Conservation (phyloP, 176 grass and related monocot genomes). For the Cenchrus americanus region DNA sequence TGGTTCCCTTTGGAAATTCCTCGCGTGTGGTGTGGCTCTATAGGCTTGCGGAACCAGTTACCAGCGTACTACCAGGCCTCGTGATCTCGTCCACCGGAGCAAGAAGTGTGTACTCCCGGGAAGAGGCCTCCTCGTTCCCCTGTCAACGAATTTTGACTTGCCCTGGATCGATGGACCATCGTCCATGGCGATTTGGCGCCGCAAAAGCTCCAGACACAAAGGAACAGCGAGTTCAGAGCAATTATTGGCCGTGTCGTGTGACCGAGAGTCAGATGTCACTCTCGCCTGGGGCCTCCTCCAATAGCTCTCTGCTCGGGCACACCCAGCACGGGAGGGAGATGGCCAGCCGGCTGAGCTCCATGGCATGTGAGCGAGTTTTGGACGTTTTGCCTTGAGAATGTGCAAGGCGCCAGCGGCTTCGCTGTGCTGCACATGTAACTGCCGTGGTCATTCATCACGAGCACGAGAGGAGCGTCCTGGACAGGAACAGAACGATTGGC, state of each 20-base stretch:
- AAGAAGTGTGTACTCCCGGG: no score
- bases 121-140: background rate
- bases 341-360: background rate
- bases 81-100: no score
- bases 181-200: background rate
- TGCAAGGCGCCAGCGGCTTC: conserved; percentile 18
- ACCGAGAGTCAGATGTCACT: background rate
- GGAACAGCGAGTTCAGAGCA: conserved; percentile 32
- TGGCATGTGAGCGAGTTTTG: conserved; percentile 37
- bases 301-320: background rate
- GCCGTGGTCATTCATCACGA: conserved; percentile 19
- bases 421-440: conserved; percentile 28
- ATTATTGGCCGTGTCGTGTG: background rate
- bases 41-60: no score
- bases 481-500: background rate
- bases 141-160: conserved; percentile 11
- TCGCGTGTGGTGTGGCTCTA: no score
- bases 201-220: conserved; percentile 16
- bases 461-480: background rate
- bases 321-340: background rate
- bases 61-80: no score
- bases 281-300: background rate
- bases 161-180: background rate
- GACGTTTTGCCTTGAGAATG: conserved; percentile 6
- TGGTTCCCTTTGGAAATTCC: no score